Base-by-base conservation (phyloP, 2,329 filamentous ascomycete species). In the Rutstroemia sp. region DNA sequence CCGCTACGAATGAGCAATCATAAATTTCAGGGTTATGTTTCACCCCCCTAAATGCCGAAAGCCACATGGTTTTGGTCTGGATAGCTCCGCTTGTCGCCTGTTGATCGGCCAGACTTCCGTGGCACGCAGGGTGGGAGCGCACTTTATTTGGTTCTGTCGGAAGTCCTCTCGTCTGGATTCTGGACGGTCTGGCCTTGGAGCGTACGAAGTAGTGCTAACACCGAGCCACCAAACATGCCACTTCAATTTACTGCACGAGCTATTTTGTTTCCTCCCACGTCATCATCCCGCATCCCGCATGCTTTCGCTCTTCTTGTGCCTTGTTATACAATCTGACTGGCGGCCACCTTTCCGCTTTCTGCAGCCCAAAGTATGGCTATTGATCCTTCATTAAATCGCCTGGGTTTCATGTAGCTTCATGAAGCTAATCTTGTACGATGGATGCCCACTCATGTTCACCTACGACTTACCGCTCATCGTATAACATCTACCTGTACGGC, bases 21-120 rank as follows among this genome's bases (percentile, higher is more conserved):
- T 42, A 34, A 54, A 47, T 49, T 54, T 54, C 45, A 49, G 52
- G 52, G 45, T 19, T 21, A 55, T 50, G 53, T 54, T 19, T 50
- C 46, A 50, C 16, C 21, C 12, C 23, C n/a, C 27, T 42, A 50
- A 50, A 30, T 23, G 3, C 39, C 19, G 39, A 16, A 18, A 30
- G 37, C 45, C 52, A 54, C 52, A 54, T 49, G 9, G 38, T 38
- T 44, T 49, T 34, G 10, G 45, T 50, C 47, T 21, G 6, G 25
- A 14, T 25, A n/a, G 23, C 39, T 52, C 25, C 50, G 44, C 50
- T 52, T 18, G 21, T 42, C 37, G 4, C 19, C 42, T 46, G 6
- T 12, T 27, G 30, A 54, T 54, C 45, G 23, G 41, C 23, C 12
- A 10, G 10, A 16, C 25, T 19, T 37, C 14, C 25, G 30, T 48